Conservation (phyloP, 345 rosid genomes). For the Eucalyptus cloeziana region DNA sequence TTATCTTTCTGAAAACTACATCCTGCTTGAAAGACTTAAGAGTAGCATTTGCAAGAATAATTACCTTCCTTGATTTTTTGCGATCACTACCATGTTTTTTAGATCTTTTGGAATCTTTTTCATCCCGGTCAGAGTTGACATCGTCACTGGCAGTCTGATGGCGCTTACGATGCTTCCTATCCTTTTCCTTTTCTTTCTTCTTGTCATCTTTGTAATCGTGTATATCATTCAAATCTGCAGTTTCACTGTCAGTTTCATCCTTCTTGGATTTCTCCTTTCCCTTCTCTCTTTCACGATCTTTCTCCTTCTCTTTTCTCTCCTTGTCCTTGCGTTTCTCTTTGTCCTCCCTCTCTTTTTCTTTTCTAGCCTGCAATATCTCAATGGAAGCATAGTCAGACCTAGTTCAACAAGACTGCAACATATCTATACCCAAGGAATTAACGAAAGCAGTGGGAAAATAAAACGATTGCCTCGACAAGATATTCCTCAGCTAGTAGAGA, state of each 20-base stretch:
- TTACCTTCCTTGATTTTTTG: constrained; percentile 87
- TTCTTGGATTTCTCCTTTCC: constrained; percentile 63
- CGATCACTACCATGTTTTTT: constrained; percentile 77
- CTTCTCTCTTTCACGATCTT: constrained; percentile 73
- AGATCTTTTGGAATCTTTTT: constrained; percentile 67
- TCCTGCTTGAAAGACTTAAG: neutral
- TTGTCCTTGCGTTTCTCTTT: constrained; percentile 57
- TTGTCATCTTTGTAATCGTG: constrained; percentile 65
- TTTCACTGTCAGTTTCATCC: constrained; percentile 85
- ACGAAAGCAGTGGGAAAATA: neutral
- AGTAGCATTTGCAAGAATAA: neutral
- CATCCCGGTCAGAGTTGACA: constrained; percentile 75
- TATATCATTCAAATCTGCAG: constrained; percentile 46
- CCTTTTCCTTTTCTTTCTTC: constrained; percentile 69
- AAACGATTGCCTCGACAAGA: neutral
- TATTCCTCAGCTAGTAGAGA: neutral
- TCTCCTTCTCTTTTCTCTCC: constrained; percentile 61
- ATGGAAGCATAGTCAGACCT: neutral
- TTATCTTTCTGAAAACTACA: neutral
- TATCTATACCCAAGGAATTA: neutral
- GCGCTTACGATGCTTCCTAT: constrained; percentile 71
- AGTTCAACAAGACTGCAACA: neutral
- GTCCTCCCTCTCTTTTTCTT: constrained; percentile 59
- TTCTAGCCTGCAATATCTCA: constrained; percentile 41
- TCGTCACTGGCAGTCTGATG: constrained; percentile 67